Evolutionary conservation across 2,329 filamentous ascomycete genomes (phyloP).

Genomic region (Cercospora citrullina): DNA sequence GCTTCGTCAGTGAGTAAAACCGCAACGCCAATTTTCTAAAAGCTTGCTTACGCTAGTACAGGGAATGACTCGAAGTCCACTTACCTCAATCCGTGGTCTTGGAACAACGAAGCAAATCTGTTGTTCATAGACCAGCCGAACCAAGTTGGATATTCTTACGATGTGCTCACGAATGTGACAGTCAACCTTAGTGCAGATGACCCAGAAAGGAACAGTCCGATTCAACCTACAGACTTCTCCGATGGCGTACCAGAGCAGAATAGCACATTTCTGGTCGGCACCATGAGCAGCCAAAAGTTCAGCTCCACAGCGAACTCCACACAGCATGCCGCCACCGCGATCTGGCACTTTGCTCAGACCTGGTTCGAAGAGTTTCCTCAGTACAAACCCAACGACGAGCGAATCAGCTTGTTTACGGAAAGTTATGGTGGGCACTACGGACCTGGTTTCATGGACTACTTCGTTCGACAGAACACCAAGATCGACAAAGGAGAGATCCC

Average conservation of each 20-base stretch:
- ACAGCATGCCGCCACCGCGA: slow-evolving; percentile 42
- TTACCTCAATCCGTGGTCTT: slow-evolving; percentile 58
- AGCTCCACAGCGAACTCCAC: slow-evolving; percentile 35
- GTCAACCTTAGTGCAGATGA: slow-evolving; percentile 20
- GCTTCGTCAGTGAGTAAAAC: slow-evolving; percentile 40
- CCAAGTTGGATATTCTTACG: slow-evolving; percentile 38
- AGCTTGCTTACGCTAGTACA: slow-evolving; percentile 2
- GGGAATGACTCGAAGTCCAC: slow-evolving; percentile 30
- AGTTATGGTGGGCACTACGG: slow-evolving; percentile 64
- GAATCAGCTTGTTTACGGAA: slow-evolving; percentile 66
- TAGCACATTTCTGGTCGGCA: slow-evolving; percentile 49
- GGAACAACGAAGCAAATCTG: slow-evolving; percentile 61
- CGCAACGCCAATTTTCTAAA: background rate
- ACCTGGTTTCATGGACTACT: slow-evolving; percentile 56
- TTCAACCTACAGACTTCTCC: slow-evolving; percentile 30
- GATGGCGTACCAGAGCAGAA: slow-evolving; percentile 42
- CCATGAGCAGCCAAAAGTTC: slow-evolving; percentile 57
- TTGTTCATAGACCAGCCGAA: slow-evolving; percentile 48
- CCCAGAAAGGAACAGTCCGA: background rate
- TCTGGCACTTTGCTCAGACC: slow-evolving; percentile 65
- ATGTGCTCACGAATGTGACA: slow-evolving; percentile 39
- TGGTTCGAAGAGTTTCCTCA: slow-evolving; percentile 44
- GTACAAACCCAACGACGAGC: slow-evolving; percentile 48
- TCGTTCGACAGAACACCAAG: slow-evolving; percentile 57
- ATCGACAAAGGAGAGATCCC: slow-evolving; percentile 52